A percentile compares a stretch with the other conserved stretches of the same genome.
These are phyloP conservation scores for Mycena haematopus DNA, from an alignment of 768 basidiomycete genomes.

Conservation along the genomic window DNA sequence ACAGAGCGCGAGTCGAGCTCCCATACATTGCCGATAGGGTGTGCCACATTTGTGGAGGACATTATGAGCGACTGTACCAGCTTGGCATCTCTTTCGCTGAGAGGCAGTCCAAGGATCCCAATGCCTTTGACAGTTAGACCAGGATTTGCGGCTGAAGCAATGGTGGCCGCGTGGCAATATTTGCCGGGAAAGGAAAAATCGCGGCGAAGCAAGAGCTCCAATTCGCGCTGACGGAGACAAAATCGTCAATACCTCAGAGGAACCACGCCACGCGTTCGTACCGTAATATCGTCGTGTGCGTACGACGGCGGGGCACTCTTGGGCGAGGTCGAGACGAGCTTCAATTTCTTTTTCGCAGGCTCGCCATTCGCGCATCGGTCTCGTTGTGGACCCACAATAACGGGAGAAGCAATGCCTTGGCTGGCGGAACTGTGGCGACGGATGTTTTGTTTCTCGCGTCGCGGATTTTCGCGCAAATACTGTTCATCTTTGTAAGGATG, in stretches of 20 bases:
- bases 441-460: constrained; percentile 21
- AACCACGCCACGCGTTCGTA: neutral
- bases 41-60: constrained; percentile 3
- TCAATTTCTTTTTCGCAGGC: constrained; percentile 23
- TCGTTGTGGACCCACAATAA: constrained; percentile 20
- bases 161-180: constrained; percentile 29
- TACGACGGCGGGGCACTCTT: neutral
- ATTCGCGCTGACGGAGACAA: constrained; percentile 18
- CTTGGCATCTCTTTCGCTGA: constrained; percentile 29
- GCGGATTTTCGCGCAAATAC: constrained; percentile 27
- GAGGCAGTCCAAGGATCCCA: constrained; percentile 27
- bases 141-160: constrained; percentile 27
- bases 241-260: neutral
- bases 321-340: constrained; percentile 13
- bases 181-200: constrained; percentile 30
- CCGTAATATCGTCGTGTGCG: constrained; percentile 24
- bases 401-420: constrained; percentile 28
- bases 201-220: constrained; percentile 26
- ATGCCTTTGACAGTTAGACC: constrained; percentile 28
- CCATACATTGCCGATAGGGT: constrained; percentile 23
- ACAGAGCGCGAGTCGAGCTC: constrained; percentile 22
- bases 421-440: constrained; percentile 29
- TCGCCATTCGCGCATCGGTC: constrained; percentile 18
- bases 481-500: constrained; percentile 29
- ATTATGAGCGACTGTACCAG: constrained; percentile 19